These are phyloP conservation scores for Tilletia indica DNA, from an alignment of 1,284 basidiomycete genomes.

Conservation along the genomic window DNA sequence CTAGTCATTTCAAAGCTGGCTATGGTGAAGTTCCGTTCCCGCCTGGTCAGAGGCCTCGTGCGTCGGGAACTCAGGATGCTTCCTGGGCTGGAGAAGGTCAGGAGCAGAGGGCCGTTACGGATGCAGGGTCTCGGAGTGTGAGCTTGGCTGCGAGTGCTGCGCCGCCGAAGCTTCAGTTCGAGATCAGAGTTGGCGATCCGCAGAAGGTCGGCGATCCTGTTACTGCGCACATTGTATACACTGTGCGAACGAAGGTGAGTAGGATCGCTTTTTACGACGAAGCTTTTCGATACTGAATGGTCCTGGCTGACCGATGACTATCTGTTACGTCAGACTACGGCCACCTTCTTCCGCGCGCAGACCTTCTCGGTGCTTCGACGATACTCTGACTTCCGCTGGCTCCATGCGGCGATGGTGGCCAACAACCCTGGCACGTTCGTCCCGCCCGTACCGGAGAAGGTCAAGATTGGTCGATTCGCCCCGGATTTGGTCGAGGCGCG, in stretches of 20 bases:
- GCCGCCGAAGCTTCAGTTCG: constrained; percentile 27
- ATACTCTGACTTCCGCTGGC: constrained; percentile 96
- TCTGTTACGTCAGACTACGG: constrained; percentile 29
- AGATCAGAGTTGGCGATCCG: constrained; percentile 51
- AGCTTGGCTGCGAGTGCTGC: no score
- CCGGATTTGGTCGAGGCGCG: constrained; percentile 58
- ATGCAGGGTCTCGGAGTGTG: not conserved
- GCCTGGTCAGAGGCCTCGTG: not conserved
- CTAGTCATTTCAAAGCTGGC: constrained; percentile 1
- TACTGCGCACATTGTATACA: constrained; percentile 59
- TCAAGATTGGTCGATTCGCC: constrained; percentile 65
- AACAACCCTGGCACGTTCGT: constrained; percentile 98
- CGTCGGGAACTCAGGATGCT: not conserved
- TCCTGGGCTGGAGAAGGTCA: not conserved
- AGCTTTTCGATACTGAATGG: no score
- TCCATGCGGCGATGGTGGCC: constrained; percentile 80
- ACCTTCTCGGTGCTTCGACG: constrained; percentile 74
- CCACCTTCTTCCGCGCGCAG: constrained; percentile 31
- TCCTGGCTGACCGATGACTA: no score
- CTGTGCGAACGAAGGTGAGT: constrained; percentile 39
- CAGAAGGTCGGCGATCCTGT: constrained; percentile 52
- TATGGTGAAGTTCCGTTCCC: constrained; percentile 13
- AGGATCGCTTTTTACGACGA: not conserved
- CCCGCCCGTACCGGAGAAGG: constrained; percentile 94
- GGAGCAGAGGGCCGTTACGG: not conserved